Evolutionary conservation across 108 stramenopile genomes (phyloP).

Genomic region (Skeletonema menzelii): DNA sequence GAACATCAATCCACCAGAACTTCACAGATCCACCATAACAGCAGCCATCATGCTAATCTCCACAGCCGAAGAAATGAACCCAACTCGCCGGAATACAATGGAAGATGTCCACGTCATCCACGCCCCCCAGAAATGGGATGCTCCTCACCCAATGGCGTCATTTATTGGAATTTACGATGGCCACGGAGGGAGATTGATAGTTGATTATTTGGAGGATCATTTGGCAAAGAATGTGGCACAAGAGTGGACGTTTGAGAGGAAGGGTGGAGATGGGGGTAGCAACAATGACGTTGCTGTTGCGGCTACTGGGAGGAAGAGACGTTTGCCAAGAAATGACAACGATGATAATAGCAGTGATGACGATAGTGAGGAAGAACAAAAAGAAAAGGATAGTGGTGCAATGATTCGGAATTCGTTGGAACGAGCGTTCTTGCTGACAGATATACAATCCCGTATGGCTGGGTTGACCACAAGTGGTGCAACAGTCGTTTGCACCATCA

Average conservation of each 20-base stretch:
- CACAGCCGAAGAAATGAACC: slow-evolving; percentile 93
- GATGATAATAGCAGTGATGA: slow-evolving; percentile 13
- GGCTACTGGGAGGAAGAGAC: slow-evolving; percentile 7
- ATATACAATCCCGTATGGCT: slow-evolving; percentile 75
- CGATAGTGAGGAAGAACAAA: slow-evolving; percentile 5
- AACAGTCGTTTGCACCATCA: slow-evolving; percentile 90
- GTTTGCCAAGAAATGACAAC: not conserved
- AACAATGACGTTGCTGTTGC: slow-evolving; percentile 9
- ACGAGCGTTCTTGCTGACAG: slow-evolving; percentile 91
- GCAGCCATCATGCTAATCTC: slow-evolving; percentile 11
- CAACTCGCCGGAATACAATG: slow-evolving; percentile 88
- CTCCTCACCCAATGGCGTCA: slow-evolving; percentile 58
- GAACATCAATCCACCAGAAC: no score
- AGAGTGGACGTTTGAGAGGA: slow-evolving; percentile 65
- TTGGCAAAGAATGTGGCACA: slow-evolving; percentile 75
- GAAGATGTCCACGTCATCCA: slow-evolving; percentile 89
- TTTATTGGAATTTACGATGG: slow-evolving; percentile 94
- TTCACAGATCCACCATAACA: not conserved
- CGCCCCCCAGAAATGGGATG: slow-evolving; percentile 55
- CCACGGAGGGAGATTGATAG: slow-evolving; percentile 92
- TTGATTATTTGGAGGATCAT: slow-evolving; percentile 89
- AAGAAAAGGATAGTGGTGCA: slow-evolving; percentile 9
- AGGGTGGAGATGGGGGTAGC: not conserved
- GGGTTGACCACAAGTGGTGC: slow-evolving; percentile 88
- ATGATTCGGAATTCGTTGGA: slow-evolving; percentile 57